Evolutionary conservation across 345 rosid genomes (phyloP).

Genomic region (rapeseed (Brassica napus)): Da-Ae NC_063435.1:28982501-28983000

Average conservation of each 20-base stretch:
- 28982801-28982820: background rate
- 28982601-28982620: no score
- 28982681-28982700: no score
- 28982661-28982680: no score
- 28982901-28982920: background rate
- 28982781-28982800: background rate
- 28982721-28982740: background rate
- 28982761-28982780: background rate
- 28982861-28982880: conserved; percentile 2
- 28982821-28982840: background rate
- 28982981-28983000: background rate
- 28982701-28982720: no score
- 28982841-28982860: background rate
- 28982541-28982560: no score
- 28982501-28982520: no score
- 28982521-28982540: no score
- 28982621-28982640: no score
- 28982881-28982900: background rate
- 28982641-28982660: no score
- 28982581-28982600: no score
- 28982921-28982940: background rate
- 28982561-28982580: no score
- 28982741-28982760: background rate
- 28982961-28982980: background rate
- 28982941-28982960: background rate